Percentiles rank a stretch among this genome's conserved stretches.
phyloP scores from a whole-genome alignment of 768 basidiomycete genomes.

The Amanita inopinata region DNA sequence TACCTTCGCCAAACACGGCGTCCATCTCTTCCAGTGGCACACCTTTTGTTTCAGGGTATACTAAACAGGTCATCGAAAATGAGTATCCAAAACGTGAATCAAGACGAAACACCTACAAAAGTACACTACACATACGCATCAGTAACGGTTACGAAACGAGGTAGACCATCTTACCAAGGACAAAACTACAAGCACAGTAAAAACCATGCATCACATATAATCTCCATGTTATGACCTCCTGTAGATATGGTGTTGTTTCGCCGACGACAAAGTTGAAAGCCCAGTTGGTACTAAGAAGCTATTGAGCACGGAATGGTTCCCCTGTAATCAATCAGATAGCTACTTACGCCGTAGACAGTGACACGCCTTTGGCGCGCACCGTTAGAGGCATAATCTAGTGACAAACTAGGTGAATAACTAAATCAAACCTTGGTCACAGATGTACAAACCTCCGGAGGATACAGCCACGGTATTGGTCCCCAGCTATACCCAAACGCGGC shows the following conservation, averaged over 20 bases:
- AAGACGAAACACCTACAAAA: conserved; percentile 42
- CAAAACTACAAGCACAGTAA: conserved; percentile 80
- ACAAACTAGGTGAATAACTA: neutral
- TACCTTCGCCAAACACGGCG: conserved; percentile 81
- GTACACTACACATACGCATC: conserved; percentile 39
- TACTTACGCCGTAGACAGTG: conserved; percentile 68
- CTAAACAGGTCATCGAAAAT: conserved; percentile 31
- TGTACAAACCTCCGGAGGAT: conserved; percentile 63
- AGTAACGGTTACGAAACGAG: neutral
- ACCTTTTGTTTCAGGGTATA: conserved; percentile 82
- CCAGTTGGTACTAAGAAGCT: conserved; percentile 49
- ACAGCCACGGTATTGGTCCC: conserved; percentile 85
- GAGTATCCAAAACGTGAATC: conserved; percentile 4
- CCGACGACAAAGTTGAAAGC: conserved; percentile 86
- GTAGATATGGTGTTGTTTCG: conserved; percentile 75
- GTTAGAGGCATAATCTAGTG: conserved; percentile 78
- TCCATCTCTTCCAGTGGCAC: conserved; percentile 90
- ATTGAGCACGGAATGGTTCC: neutral
- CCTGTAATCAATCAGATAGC: neutral
- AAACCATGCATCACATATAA: conserved; percentile 97
- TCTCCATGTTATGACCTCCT: conserved; percentile 83
- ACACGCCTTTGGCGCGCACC: conserved; percentile 90
- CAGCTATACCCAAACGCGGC: conserved; percentile 91
- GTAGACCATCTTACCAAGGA: conserved; percentile 41
- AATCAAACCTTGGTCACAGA: neutral